Evolutionary conservation across 2,329 filamentous ascomycete species (phyloP), one percentile per base, ranked within the genome.

Genomic region (Epichloe uncinata): DNA sequence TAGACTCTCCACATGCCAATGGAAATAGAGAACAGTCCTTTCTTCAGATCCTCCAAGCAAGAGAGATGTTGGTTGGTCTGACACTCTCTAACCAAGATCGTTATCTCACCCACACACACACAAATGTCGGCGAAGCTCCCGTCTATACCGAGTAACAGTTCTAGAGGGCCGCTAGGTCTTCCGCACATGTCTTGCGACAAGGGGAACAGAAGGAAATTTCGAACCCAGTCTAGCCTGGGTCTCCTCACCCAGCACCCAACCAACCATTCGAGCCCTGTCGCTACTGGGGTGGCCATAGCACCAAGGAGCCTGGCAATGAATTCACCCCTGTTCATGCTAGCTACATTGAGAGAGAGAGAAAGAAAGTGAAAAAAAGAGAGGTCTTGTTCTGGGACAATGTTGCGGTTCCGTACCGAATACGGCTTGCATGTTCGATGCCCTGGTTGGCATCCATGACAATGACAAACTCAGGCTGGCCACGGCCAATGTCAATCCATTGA

Each of bases 251-350:
- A 11, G 26, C 26, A 30, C 8, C 26, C 26, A 11, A 30, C 26
- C 26, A 54, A 54, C 53, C 52, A 51, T 47, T 47, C 26, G 35
- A 50, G 49, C 53, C 53, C 50, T 53, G 53, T 50, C 47, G 52
- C 45, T 50, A 45, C 53, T 47, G 49, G 53, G 54, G 52, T 50
- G 51, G 51, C 45, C 42, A 48, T 53, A 55, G 54, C 49, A 53
- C 54, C 49, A 47, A 49, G 50, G 49, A 54, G 52, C 53, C 50
- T 56, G 50, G 50, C 54, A 42, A 53, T 53, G 45, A 42, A 47
- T 48, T 46, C 38, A 48, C 54, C 55, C 55, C 51, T 56, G 55
- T 49, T 52, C 50, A 38, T 52, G 38, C 49, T 48, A 52, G 38
- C 45, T 44, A 47, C 35, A 45, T 49, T 47, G 34, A 47, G 38